phyloP scores from a whole-genome alignment of 805 yeast genomes.

The Spathaspora gorwiae region DNA sequence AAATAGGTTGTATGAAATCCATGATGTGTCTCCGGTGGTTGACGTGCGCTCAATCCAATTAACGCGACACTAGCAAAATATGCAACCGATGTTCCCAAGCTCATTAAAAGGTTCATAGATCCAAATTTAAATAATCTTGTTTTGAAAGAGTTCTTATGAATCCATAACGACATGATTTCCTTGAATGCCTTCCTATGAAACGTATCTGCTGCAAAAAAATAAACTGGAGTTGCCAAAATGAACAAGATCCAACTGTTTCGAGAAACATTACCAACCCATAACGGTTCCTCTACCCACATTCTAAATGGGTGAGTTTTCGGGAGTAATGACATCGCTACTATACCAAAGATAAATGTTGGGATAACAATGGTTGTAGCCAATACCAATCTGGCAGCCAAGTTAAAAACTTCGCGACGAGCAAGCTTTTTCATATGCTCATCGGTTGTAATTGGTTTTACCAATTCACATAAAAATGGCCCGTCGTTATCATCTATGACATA shows the following conservation, averaged over 20 bases:
- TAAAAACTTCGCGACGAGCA: conserved; percentile 44
- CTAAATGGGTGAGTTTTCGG: conserved; percentile 39
- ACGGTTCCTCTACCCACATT: conserved; percentile 54
- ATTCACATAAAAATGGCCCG: conserved; percentile 44
- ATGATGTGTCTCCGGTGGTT: conserved; percentile 13
- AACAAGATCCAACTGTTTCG: conserved; percentile 64
- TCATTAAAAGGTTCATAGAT: conserved; percentile 71
- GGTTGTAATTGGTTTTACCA: conserved; percentile 51
- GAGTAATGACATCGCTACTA: conserved; percentile 63
- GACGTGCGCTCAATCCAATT: conserved; percentile 42
- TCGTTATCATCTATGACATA: conserved; percentile 14
- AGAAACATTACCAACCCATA: conserved; percentile 59
- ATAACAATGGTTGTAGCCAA: conserved; percentile 53
- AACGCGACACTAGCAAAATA: conserved; percentile 64
- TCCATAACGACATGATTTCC: conserved; percentile 58
- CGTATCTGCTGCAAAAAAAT: conserved; percentile 68
- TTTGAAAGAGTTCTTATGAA: conserved; percentile 47
- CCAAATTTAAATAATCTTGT: conserved; percentile 65
- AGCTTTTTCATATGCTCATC: conserved; percentile 59
- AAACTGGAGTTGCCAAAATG: conserved; percentile 65
- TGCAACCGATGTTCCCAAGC: conserved; percentile 68
- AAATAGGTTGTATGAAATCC: conserved; percentile 65
- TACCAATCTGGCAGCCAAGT: conserved; percentile 42
- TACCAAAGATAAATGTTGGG: conserved; percentile 65
- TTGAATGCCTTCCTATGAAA: conserved; percentile 65